phyloP scores from a whole-genome alignment of 306 rosid species.

The Luffa aegyptiaca region DNA sequence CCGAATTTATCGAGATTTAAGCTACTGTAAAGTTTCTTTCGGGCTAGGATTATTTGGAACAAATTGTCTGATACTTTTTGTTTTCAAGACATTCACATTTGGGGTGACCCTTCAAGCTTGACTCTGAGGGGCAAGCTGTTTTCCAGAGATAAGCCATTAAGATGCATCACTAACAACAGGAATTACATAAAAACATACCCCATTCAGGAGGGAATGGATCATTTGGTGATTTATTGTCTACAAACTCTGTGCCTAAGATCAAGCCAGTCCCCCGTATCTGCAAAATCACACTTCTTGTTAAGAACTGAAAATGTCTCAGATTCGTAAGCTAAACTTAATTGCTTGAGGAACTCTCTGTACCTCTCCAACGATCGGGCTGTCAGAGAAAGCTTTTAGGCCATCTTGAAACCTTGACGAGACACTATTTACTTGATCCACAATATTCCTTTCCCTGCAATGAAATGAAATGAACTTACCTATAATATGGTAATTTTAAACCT shows the following conservation, averaged over 20 bases:
- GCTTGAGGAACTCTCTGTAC: constrained; percentile 22
- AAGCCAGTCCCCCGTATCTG: constrained; percentile 95
- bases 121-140: no score
- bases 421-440: constrained; percentile 43
- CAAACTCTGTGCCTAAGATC: constrained; percentile 62
- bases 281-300: constrained; percentile 15
- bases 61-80: neutral
- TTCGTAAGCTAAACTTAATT: neutral
- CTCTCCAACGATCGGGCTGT: constrained; percentile 92
- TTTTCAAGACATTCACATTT: no score
- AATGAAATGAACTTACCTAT: neutral
- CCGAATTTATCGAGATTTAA: neutral
- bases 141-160: neutral
- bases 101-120: neutral
- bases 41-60: neutral
- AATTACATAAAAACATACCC: constrained; percentile 42
- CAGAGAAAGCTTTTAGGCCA: constrained; percentile 67
- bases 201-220: constrained; percentile 86
- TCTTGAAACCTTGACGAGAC: constrained; percentile 74
- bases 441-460: constrained; percentile 69
- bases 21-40: neutral
- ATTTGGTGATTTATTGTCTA: constrained; percentile 80
- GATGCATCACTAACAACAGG: neutral
- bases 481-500: neutral
- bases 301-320: neutral